These are phyloP conservation scores for Leishmania turanica DNA, from an alignment of 208 protist species.

Conservation along the genomic window DNA sequence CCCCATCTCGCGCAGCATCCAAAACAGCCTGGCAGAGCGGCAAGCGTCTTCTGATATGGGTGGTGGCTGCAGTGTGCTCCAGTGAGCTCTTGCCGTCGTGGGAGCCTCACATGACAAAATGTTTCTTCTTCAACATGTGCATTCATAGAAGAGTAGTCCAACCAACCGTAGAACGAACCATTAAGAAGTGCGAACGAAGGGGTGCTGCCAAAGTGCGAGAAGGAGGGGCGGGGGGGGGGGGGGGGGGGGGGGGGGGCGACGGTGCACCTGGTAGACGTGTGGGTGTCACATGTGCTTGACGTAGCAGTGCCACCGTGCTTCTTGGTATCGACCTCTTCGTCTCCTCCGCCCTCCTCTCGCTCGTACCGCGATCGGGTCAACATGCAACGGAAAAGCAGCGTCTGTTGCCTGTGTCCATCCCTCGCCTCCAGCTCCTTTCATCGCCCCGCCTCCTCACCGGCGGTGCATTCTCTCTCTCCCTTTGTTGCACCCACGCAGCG, in stretches of 20 bases:
- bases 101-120: neutral
- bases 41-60: neutral
- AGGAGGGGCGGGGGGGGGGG: too few species aligned
- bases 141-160: slow-evolving; percentile 1
- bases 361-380: neutral
- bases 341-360: neutral
- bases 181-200: slow-evolving; percentile 3
- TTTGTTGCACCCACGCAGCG: neutral
- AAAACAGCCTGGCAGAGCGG: neutral
- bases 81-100: neutral
- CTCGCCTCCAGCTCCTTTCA: neutral
- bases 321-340: neutral
- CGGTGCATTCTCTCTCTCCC: neutral
- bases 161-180: neutral
- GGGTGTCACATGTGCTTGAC: too few species aligned
- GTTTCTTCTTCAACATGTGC: neutral
- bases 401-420: too few species aligned
- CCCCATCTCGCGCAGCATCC: neutral
- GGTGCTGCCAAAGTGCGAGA: neutral
- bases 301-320: neutral
- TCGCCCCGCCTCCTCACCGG: neutral
- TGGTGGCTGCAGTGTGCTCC: neutral
- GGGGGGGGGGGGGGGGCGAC: slow-evolving; percentile 9
- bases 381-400: neutral
- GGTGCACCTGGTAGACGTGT: neutral